Conservation (phyloP, 306 rosid species). For the Citrullus colocynthis region DNA sequence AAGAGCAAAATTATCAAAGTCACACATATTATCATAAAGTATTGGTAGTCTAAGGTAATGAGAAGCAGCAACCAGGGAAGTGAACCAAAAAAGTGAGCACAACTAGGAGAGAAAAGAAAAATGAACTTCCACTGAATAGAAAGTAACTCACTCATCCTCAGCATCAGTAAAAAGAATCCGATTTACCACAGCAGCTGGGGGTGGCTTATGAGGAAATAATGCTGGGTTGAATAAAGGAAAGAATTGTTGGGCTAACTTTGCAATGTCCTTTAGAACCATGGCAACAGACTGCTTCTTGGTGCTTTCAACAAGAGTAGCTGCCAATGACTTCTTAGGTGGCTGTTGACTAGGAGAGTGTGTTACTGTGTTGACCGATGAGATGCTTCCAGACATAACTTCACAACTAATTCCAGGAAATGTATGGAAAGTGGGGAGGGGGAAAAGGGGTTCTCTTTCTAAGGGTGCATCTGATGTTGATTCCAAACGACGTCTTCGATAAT, state of each 20-base stretch:
- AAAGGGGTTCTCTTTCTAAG: conserved; percentile 59
- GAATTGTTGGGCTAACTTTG: conserved; percentile 56
- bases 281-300: conserved; percentile 85
- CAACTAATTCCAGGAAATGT: conserved; percentile 29
- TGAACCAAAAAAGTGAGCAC: neutral
- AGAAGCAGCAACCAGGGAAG: neutral
- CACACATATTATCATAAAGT: neutral
- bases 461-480: conserved; percentile 35
- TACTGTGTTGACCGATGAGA: conserved; percentile 20
- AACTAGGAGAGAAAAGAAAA: neutral
- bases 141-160: conserved; percentile 83
- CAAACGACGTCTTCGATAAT: conserved; percentile 45
- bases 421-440: conserved; percentile 38
- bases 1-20: neutral
- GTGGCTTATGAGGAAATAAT: conserved; percentile 87
- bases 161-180: conserved; percentile 85
- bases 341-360: conserved; percentile 36
- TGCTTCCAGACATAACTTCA: conserved; percentile 26
- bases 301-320: conserved; percentile 78
- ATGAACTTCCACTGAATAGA: conserved; percentile 2
- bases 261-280: conserved; percentile 69
- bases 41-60: neutral
- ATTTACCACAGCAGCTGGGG: conserved; percentile 54
- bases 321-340: conserved; percentile 74
- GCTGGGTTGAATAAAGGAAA: conserved; percentile 64